Evolutionary conservation across 805 yeast genomes (phyloP), one percentile per base, ranked within the genome.

Genomic region (Saccharomycopsis guyanensis): DNA sequence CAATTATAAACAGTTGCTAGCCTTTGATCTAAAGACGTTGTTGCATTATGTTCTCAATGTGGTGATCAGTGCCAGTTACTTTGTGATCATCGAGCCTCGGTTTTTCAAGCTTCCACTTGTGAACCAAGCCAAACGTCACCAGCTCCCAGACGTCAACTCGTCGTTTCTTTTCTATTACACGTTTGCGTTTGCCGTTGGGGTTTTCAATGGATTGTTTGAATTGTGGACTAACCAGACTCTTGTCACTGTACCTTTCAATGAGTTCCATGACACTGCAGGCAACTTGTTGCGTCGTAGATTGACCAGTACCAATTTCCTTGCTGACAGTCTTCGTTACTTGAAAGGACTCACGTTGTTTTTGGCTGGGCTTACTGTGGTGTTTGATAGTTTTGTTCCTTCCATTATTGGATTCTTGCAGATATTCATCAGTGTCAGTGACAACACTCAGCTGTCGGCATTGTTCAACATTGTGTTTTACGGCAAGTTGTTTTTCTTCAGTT

Each of bases 91-190:
- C 7, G 44, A 33, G 36, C 27, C 18, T 3, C 24, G 31, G 7
- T 47, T 35, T 16, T 47, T 43, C 43, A 43, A 35, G 8, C 20
- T 32, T 3, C 12, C 27, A 16, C 37, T 38, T 18, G 24, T 34
- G 27, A 42, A 47, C 18, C n/a, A 45, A 16, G 44, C 36, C 20
- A 40, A 31, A 25, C 47, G 44, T 24, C 53, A 50, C 38, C 43
- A 45, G 22, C 32, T 40, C 10, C 49, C 49, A 27, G 34, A 46
- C 3, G 29, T 50, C 19, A 50, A 47, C 33, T 24, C 29, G 8
- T 15, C 41, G 7, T 45, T 43, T 36, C 12, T 47, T 5, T 46
- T 43, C 41, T 50, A 25, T 34, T 47, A 44, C n/a, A 7, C 32
- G 3, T 47, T 33, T 23, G 38, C 53, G 6, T n/a, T 42, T 20